Base-by-base conservation (phyloP, 495 filamentous ascomycete genomes). In the Penicillium paradoxum region DNA sequence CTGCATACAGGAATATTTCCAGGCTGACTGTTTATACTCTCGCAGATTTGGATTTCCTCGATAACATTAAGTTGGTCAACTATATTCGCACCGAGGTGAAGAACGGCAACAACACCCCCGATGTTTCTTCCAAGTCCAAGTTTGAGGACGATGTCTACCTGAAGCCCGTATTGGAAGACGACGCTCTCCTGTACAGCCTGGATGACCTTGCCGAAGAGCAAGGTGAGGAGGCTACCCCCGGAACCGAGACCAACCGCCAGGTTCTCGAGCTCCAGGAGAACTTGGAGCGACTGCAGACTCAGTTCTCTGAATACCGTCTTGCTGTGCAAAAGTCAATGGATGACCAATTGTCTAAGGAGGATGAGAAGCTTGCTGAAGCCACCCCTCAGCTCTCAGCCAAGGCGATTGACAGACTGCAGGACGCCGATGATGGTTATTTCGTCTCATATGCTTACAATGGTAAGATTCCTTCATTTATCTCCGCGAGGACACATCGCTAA, bases 101-200 rank as follows among this genome's bases (percentile, higher is more conserved):
- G 54, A 64, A 60, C 41, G 83, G 81, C 34, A 74, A 80, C 38
- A 59, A 68, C 10, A 66, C 77, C 3, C 78, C 80, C 1, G 72
- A 80, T 47, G 68, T 84, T 27, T 81, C 84, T 40, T 77, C 79
- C 9, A 75, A 70, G 52, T 68, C 70, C 13, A 71, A 80, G 29
- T 85, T 95, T 57, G 74, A 84, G 25, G 83, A 89, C 49, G 91
- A 97, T 49, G 69, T 75, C 46, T 93, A 84, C 59, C 68, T 96
- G 45, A 85, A 87, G 69, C 92, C 91, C 1, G 84, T 88, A 9
- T 68, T 97, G n/a, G 88, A 95, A 58, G 90, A 96, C 60, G 91
- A 97, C 55, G 86, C 91, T 13, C 73, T 96, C 34, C 75, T 97
- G 29, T 87, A 92, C 54, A 86, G 80, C 43, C 72, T 97, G 45